These are phyloP conservation scores for Dothideomycetes sp. DNA, from an alignment of 2,329 filamentous ascomycete genomes.

Conservation along the genomic window DNA sequence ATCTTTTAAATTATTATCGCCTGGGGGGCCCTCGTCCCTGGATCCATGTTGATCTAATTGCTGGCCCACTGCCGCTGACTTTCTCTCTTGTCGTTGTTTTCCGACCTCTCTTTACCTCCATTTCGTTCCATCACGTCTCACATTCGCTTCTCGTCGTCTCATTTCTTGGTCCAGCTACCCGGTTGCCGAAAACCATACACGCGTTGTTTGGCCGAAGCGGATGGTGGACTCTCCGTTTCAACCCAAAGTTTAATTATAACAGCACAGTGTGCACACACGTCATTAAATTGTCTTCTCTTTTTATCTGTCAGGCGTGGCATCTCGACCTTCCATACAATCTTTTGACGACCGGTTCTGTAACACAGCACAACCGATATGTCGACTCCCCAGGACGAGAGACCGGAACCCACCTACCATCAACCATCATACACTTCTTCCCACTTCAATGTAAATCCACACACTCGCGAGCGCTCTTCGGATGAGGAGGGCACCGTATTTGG, in stretches of 20 bases:
- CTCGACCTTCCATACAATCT: not conserved
- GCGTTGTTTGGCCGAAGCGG: too few species aligned
- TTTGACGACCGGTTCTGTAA: not conserved
- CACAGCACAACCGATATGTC: constrained; percentile 26
- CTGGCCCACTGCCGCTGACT: not conserved
- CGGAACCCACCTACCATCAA: constrained; percentile 25
- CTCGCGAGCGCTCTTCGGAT: constrained; percentile 23
- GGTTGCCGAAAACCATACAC: too few species aligned
- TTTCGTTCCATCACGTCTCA: too few species aligned
- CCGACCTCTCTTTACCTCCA: too few species aligned
- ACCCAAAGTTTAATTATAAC: constrained; percentile 5
- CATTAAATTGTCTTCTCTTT: constrained; percentile 6
- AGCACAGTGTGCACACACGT: constrained; percentile 6
- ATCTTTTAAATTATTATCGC: constrained; percentile 9
- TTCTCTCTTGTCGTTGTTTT: not conserved
- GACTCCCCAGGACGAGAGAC: constrained; percentile 27
- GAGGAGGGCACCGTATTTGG: constrained; percentile 29
- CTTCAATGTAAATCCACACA: constrained; percentile 25
- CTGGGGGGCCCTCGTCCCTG: constrained; percentile 4
- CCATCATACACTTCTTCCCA: constrained; percentile 19
- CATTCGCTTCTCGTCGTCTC: too few species aligned
- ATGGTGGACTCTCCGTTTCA: too few species aligned
- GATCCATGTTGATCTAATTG: constrained; percentile 8
- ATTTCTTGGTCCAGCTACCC: too few species aligned
- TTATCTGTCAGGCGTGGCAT: constrained; percentile 6